These are phyloP conservation scores for Talaromyces sp. DNA, from an alignment of 2,329 filamentous ascomycete genomes.

Conservation along the genomic window DNA sequence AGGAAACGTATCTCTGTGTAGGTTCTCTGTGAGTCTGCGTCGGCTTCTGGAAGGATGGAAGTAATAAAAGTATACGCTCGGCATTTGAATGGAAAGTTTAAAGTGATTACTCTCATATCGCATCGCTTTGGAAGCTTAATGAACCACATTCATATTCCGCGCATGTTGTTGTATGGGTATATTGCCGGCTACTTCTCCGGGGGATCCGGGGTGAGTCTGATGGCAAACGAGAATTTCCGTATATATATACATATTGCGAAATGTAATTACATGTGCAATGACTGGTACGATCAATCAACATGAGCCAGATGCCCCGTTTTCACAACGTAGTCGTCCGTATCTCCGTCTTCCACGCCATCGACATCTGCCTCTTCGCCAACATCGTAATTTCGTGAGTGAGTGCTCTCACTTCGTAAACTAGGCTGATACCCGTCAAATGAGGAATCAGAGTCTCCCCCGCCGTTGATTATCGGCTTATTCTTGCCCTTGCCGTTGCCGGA, in stretches of 20 bases:
- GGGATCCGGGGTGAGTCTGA: too few relatives aligned
- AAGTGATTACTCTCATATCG: background rate
- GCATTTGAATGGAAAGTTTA: background rate
- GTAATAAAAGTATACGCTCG: background rate
- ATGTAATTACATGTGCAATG: background rate
- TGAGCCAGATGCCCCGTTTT: slow-evolving; percentile 36
- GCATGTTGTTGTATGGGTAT: background rate
- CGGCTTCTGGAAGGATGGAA: background rate
- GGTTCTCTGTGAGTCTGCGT: too few relatives aligned
- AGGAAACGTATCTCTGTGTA: too few relatives aligned
- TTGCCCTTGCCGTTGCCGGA: slow-evolving; percentile 35
- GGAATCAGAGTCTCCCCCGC: slow-evolving; percentile 33
- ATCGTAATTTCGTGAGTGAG: slow-evolving; percentile 22
- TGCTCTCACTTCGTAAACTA: slow-evolving; percentile 15
- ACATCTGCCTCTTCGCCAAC: slow-evolving; percentile 27
- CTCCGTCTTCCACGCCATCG: slow-evolving; percentile 26
- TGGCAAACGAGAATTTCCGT: background rate
- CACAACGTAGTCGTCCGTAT: slow-evolving; percentile 39
- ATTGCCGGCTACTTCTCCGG: background rate
- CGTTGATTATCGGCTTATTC: slow-evolving; percentile 32
- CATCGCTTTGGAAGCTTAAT: background rate
- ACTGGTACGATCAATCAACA: slow-evolving; percentile 12
- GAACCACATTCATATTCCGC: background rate
- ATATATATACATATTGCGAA: slow-evolving; percentile 3
- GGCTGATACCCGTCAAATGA: slow-evolving; percentile 22